These are phyloP conservation scores for Sporothrix globosa DNA, from an alignment of 2,329 filamentous ascomycete genomes.

Conservation along the genomic window DNA sequence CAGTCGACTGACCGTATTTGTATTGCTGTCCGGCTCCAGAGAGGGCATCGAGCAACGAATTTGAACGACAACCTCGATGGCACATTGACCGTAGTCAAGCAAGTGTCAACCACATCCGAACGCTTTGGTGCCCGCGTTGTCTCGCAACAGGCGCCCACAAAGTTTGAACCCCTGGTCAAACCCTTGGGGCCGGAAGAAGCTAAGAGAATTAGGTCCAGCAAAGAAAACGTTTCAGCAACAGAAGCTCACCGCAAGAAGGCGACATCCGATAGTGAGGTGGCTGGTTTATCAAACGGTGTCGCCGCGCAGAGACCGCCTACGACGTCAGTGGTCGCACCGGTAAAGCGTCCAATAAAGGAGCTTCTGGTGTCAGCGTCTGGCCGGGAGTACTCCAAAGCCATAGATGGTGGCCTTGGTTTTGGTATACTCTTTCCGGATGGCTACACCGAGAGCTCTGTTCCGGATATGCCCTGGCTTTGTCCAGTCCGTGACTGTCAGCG, in stretches of 20 bases:
- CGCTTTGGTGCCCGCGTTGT: slow-evolving; percentile 22
- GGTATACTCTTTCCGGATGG: slow-evolving; percentile 29
- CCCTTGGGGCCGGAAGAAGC: neutral
- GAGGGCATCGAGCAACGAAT: slow-evolving; percentile 8
- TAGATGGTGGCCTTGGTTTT: neutral
- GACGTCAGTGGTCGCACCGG: too few species aligned
- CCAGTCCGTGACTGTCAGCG: slow-evolving; percentile 37
- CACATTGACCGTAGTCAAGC: slow-evolving; percentile 21
- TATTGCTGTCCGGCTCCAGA: neutral
- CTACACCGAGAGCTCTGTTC: slow-evolving; percentile 35
- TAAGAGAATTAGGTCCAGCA: neutral
- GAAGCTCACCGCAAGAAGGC: neutral
- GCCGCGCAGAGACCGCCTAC: neutral
- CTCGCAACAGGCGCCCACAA: neutral
- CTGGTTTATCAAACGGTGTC: neutral
- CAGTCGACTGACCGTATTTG: neutral
- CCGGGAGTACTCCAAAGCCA: neutral
- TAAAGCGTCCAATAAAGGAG: neutral
- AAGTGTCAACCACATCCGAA: neutral
- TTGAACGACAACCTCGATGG: slow-evolving; percentile 35
- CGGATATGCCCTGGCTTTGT: slow-evolving; percentile 37
- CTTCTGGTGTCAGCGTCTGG: neutral
- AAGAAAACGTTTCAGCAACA: neutral
- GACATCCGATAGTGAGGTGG: neutral
- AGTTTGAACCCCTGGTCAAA: neutral